phyloP scores from a whole-genome alignment of 2,329 filamentous ascomycete species.

The Juglanconis sp. region DNA sequence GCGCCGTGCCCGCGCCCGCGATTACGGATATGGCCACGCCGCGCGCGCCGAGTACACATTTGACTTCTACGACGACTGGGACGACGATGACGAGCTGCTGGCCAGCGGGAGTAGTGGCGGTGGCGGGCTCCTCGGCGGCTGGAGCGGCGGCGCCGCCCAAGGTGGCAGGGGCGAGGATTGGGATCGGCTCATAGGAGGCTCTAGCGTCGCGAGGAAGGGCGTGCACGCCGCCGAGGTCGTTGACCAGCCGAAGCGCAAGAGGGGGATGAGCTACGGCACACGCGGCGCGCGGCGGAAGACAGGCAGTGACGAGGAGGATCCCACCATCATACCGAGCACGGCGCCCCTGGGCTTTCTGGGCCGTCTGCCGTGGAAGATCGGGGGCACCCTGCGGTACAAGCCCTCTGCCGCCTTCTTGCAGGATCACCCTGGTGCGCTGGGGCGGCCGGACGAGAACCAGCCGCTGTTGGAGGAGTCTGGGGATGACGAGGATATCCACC shows the following conservation, averaged over 20 bases:
- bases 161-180: constrained; percentile 63
- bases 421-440: constrained; percentile 67
- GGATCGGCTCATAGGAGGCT: constrained; percentile 75
- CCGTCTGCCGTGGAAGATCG: constrained; percentile 79
- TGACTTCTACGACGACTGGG: constrained; percentile 96
- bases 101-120: constrained; percentile 22
- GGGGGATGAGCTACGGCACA: constrained; percentile 88
- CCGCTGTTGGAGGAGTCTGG: constrained; percentile 59
- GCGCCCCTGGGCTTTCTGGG: constrained; percentile 82
- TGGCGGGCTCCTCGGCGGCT: constrained; percentile 61
- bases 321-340: constrained; percentile 85
- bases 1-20: constrained; percentile 64
- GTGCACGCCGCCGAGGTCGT: constrained; percentile 41
- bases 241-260: constrained; percentile 67
- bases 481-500: constrained; percentile 46
- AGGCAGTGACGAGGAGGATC: constrained; percentile 60
- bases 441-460: constrained; percentile 56
- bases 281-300: constrained; percentile 48
- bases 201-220: constrained; percentile 35
- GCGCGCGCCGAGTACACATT: constrained; percentile 76
- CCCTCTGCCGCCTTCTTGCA: constrained; percentile 88
- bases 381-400: constrained; percentile 79
- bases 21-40: constrained; percentile 45
- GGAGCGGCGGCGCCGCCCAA: constrained; percentile 51
- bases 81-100: constrained; percentile 50